phyloP scores from a whole-genome alignment of 148 eudicot species.

The Fallopia convolvulus region DNA sequence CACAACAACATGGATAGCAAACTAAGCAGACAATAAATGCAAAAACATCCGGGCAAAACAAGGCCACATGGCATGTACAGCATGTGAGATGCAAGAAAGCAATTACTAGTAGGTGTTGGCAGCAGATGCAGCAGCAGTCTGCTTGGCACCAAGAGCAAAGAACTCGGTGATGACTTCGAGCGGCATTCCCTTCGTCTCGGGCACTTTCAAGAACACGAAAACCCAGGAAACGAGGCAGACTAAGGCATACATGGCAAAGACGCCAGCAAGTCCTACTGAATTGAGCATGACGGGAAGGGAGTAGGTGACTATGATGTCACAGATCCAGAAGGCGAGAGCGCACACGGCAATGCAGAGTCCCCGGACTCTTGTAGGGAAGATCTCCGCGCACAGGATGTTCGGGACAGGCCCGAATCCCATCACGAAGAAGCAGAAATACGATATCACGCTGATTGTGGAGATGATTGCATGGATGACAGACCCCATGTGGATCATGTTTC shows the following conservation, averaged over 20 bases:
- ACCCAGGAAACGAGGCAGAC: slow-evolving; percentile 36
- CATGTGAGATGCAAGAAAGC: not conserved
- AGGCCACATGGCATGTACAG: not conserved
- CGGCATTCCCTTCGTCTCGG: slow-evolving; percentile 64
- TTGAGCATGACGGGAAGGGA: slow-evolving; percentile 41
- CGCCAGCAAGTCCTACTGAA: slow-evolving; percentile 44
- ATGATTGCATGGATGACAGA: slow-evolving; percentile 28
- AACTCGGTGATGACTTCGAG: slow-evolving; percentile 54
- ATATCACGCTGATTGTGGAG: slow-evolving; percentile 39
- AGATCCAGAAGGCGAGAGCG: slow-evolving; percentile 44
- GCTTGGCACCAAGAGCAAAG: slow-evolving; percentile 51
- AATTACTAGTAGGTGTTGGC: slow-evolving; percentile 2
- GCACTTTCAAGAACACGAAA: slow-evolving; percentile 48
- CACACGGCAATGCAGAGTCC: slow-evolving; percentile 57
- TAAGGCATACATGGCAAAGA: slow-evolving; percentile 42
- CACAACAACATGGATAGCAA: not conserved
- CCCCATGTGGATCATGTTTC: slow-evolving; percentile 31
- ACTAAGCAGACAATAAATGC: not conserved
- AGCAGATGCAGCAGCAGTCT: slow-evolving; percentile 14
- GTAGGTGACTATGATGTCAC: slow-evolving; percentile 50
- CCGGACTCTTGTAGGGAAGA: slow-evolving; percentile 53
- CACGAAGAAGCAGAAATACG: slow-evolving; percentile 48
- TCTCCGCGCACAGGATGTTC: slow-evolving; percentile 50
- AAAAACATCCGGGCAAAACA: not conserved
- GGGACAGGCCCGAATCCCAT: slow-evolving; percentile 58